Evolutionary conservation across 495 filamentous ascomycete species (phyloP), one percentile per base, ranked within the genome.

Genomic region (Pyronema omphalodes): DNA sequence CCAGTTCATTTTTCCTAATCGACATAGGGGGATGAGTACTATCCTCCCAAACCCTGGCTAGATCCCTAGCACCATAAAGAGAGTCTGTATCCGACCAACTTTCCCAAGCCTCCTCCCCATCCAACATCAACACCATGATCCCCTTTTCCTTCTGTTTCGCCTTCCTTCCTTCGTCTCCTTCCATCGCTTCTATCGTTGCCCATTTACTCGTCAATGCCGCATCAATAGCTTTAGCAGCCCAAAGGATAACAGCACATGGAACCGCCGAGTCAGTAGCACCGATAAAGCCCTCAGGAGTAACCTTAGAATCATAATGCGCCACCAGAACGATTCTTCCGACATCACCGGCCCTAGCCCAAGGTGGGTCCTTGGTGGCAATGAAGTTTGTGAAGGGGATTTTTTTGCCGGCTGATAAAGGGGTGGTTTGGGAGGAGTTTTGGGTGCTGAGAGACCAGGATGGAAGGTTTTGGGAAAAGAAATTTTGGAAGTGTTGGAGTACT

Each of bases 211-310:
- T 84, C 65, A 98, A 63, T 1, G 83, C 88, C 15, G 61, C 69
- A 65, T 96, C 88, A 17, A 99, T 71, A 54, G 73, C 85, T 56
- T 84, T 71, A 62, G 87, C 86, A 8, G 80, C 79, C 66, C 91
- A 84, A 78, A 98, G 74, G 44, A 98, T 71, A 69, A 96, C 83
- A 0, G 93, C 93, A 66, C 88, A 94, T 34, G 93, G 88, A 35
- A 79, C 91, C 0, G 91, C 91, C 58, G 86, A 93, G 60, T 98
- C 91, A 19, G 81, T 88, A 0, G 88, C 91, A 6, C 91, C 91
- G 50, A 98, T 86, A 66, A 98, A 98, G 0, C 87, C 91, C 55
- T 81, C 67, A 0, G 93, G 93, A 8, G 72, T 71, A 29, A 85
- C 72, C 68, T 91, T 83, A 65, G 78, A 85, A 60, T 98, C 91